Conservation (phyloP, 1,284 basidiomycete genomes). For the Moesziomyces parantarcticus region DNA sequence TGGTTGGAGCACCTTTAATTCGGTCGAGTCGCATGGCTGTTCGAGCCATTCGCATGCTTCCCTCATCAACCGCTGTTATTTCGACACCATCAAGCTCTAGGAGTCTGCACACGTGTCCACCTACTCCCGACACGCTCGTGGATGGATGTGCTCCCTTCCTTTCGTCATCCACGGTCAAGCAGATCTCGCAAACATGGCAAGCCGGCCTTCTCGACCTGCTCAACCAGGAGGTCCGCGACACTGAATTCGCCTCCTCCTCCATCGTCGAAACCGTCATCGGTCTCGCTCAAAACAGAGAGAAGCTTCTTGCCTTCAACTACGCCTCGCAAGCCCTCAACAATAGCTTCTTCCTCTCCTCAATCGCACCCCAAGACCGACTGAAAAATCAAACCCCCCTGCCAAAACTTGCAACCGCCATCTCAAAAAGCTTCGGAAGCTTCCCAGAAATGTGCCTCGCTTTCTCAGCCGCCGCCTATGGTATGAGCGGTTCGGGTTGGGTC, state of each 20-base stretch:
- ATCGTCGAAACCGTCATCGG: constrained; percentile 81
- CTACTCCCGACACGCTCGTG: constrained; percentile 42
- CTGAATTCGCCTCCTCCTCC: constrained; percentile 73
- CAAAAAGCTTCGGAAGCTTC: constrained; percentile 75
- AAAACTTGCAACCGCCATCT: constrained; percentile 71
- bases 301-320: constrained; percentile 86
- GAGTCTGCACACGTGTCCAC: constrained; percentile 55
- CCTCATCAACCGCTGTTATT: constrained; percentile 13
- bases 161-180: constrained; percentile 49
- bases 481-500: constrained; percentile 82
- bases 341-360: constrained; percentile 86
- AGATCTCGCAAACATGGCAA: constrained; percentile 63
- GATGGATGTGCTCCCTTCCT: constrained; percentile 64
- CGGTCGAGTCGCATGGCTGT: constrained; percentile 34
- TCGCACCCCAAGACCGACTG: constrained; percentile 68
- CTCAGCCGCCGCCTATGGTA: constrained; percentile 79
- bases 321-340: constrained; percentile 94
- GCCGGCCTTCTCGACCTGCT: constrained; percentile 59
- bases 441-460: constrained; percentile 80
- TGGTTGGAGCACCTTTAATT: constrained; percentile 31
- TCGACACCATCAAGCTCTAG: constrained; percentile 17
- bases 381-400: constrained; percentile 39
- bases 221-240: constrained; percentile 70
- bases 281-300: constrained; percentile 75
- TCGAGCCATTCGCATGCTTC: constrained; percentile 12